These are phyloP conservation scores for Gymnopilus junonius DNA, from an alignment of 768 basidiomycete genomes.

Conservation along the genomic window DNA sequence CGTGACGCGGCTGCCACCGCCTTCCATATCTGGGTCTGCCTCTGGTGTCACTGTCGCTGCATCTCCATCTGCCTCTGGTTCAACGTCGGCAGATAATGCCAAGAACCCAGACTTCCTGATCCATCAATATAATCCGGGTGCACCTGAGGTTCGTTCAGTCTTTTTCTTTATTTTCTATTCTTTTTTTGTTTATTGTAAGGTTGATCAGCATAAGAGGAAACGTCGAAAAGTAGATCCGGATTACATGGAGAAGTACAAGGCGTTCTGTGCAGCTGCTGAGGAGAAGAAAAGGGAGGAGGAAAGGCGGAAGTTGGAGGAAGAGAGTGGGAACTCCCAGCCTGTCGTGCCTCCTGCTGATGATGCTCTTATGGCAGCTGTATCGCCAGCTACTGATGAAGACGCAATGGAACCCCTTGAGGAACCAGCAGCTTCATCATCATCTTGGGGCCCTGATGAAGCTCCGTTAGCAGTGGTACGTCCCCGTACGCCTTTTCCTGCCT, in stretches of 20 bases:
- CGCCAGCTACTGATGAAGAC: neutral
- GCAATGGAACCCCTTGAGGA: neutral
- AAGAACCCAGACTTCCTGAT: neutral
- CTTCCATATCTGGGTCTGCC: neutral
- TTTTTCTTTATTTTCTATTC: too few species aligned
- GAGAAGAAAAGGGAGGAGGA: neutral
- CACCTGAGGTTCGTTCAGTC: neutral
- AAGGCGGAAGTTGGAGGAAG: neutral
- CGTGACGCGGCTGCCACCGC: neutral
- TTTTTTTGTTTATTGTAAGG: neutral
- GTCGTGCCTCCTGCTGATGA: neutral
- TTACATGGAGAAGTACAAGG: constrained; percentile 20
- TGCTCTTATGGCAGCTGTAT: neutral
- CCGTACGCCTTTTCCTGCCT: neutral
- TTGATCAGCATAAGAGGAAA: constrained; percentile 20
- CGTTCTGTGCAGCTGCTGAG: neutral
- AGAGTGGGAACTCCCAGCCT: neutral
- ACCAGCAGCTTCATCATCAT: neutral
- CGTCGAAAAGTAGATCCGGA: constrained; percentile 22
- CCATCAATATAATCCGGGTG: neutral
- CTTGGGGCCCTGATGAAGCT: neutral
- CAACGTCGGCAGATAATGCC: neutral
- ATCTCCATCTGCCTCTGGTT: neutral
- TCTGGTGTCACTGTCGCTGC: too few species aligned
- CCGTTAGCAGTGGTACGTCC: neutral